Conservation (phyloP, 805 yeast species). For the Lachancea meyersii region DNA sequence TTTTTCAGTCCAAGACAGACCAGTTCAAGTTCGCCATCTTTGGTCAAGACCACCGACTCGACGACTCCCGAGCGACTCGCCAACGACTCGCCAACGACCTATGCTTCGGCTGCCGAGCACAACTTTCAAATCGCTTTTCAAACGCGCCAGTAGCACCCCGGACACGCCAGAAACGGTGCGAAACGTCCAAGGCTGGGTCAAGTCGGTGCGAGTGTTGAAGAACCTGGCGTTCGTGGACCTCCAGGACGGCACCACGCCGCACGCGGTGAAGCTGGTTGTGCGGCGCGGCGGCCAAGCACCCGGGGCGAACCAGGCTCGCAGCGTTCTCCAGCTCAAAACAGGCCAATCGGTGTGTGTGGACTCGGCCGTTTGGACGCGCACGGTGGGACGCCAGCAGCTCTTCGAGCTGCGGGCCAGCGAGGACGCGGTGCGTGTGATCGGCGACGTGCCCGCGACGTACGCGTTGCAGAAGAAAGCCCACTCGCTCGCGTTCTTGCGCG, state of each 20-base stretch:
- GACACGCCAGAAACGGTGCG: conserved; percentile 7
- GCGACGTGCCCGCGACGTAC: conserved; percentile 55
- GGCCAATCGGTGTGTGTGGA: conserved; percentile 42
- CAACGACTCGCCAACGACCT: no score
- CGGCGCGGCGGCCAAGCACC: conserved; percentile 19
- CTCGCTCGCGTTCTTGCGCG: conserved; percentile 58
- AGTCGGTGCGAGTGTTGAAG: conserved; percentile 64
- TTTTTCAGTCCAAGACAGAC: neutral
- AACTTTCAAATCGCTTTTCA: conserved; percentile 6
- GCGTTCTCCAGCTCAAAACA: conserved; percentile 31
- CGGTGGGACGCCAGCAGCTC: conserved; percentile 39
- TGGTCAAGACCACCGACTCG: no score
- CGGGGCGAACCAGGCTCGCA: conserved; percentile 7
- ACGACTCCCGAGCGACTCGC: no score
- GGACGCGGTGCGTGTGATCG: conserved; percentile 44
- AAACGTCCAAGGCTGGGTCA: conserved; percentile 65
- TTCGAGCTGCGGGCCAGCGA: conserved; percentile 43
- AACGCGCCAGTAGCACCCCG: conserved; percentile 3
- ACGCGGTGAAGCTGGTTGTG: conserved; percentile 51
- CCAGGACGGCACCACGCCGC: conserved; percentile 64
- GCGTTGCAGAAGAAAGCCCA: conserved; percentile 83
- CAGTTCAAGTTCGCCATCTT: neutral
- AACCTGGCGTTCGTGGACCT: conserved; percentile 75
- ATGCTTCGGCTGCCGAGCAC: no score
- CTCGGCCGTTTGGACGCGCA: conserved; percentile 32